These are phyloP conservation scores for Leucogyrophana mollusca DNA, from an alignment of 768 basidiomycete genomes.

Conservation along the genomic window DNA sequence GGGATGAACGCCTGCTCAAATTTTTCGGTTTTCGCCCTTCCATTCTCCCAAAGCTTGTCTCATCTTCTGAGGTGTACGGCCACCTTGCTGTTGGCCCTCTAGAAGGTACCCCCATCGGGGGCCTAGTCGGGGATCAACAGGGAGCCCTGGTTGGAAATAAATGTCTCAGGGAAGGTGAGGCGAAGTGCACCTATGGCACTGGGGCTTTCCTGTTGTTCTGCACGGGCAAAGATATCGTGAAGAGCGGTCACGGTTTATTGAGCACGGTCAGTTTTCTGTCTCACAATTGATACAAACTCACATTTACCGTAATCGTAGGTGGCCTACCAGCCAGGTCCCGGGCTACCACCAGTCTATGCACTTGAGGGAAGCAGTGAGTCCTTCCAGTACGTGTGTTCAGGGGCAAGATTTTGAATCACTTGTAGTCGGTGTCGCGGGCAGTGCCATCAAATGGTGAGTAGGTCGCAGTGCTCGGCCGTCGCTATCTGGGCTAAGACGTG, in stretches of 20 bases:
- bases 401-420: no score
- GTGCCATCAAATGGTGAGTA: conserved; percentile 84
- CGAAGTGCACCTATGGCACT: conserved; percentile 98
- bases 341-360: conserved; percentile 82
- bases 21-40: conserved; percentile 84
- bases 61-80: conserved; percentile 92
- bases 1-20: conserved; percentile 78
- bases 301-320: conserved; percentile 44
- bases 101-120: conserved; percentile 80
- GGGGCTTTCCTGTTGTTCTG: conserved; percentile 96
- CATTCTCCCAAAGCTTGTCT: conserved; percentile 84
- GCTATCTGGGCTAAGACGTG: neutral
- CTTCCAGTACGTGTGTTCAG: no score
- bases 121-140: conserved; percentile 98
- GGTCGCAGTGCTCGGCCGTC: neutral
- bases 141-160: conserved; percentile 96
- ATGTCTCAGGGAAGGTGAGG: conserved; percentile 86
- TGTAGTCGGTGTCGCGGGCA: conserved; percentile 91
- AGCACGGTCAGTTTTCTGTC: conserved; percentile 67
- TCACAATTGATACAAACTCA: neutral
- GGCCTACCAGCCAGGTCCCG: conserved; percentile 84
- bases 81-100: conserved; percentile 64
- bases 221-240: conserved; percentile 84
- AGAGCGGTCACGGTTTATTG: conserved; percentile 83
- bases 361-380: conserved; percentile 91